Conservation (phyloP, 2,329 filamentous ascomycete genomes). For the Claviceps sp. region DNA sequence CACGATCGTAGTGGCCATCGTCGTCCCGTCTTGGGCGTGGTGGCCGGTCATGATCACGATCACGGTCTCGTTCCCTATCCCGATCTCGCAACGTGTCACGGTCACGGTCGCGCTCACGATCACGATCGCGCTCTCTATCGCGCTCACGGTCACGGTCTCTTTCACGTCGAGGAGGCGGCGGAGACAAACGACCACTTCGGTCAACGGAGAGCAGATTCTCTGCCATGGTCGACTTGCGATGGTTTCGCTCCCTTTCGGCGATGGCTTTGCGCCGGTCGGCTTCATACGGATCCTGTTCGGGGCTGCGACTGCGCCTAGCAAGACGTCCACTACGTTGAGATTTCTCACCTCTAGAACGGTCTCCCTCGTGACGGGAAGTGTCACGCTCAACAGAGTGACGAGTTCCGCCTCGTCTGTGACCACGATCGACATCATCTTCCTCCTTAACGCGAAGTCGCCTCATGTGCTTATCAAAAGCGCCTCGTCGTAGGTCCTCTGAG, state of each 20-base stretch:
- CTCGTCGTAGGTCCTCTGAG: constrained; percentile 68
- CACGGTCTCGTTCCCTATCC: constrained; percentile 13
- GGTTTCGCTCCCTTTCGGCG: constrained; percentile 85
- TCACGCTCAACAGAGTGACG: constrained; percentile 39
- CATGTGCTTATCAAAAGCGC: constrained; percentile 84
- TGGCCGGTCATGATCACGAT: constrained; percentile 34
- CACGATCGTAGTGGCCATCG: constrained; percentile 65
- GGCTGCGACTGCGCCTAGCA: constrained; percentile 63
- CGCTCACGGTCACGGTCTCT: constrained; percentile 30
- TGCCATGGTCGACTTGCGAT: constrained; percentile 66
- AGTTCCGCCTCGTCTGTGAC: constrained; percentile 40
- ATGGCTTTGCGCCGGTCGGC: constrained; percentile 88
- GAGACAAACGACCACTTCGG: constrained; percentile 31
- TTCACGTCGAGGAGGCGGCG: constrained; percentile 27
- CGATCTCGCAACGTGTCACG: constrained; percentile 20
- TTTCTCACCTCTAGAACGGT: constrained; percentile 45
- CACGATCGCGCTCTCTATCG: constrained; percentile 23
- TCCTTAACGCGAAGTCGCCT: constrained; percentile 85
- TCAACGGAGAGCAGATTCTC: constrained; percentile 44
- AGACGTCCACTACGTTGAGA: constrained; percentile 46
- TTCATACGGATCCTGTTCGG: constrained; percentile 90
- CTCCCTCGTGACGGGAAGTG: constrained; percentile 48
- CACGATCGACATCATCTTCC: constrained; percentile 66
- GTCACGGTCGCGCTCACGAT: constrained; percentile 14
- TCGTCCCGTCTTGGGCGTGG: constrained; percentile 46